Evolutionary conservation across 148 eudicot species (phyloP).

Genomic region (Rhododendron henanense): DNA sequence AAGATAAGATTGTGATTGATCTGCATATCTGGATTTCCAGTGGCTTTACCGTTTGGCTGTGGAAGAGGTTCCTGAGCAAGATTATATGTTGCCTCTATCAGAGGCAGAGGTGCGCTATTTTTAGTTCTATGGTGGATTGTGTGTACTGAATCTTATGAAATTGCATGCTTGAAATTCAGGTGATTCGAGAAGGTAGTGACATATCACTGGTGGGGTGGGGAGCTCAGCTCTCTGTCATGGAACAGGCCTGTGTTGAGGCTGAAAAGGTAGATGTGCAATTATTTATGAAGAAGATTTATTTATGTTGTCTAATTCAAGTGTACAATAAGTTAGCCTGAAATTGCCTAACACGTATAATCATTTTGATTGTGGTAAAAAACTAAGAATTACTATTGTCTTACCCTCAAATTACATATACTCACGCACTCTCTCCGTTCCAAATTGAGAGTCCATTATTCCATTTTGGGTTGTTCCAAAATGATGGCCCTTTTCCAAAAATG

Average conservation of each 20-base stretch:
- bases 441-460: too few relatives aligned
- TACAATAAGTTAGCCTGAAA: background rate
- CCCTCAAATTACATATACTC: too few relatives aligned
- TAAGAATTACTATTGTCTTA: too few relatives aligned
- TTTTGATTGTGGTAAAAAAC: background rate
- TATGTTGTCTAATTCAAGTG: background rate
- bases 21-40: slow-evolving; percentile 40
- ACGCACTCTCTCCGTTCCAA: too few relatives aligned
- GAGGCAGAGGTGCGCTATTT: slow-evolving; percentile 69
- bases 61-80: slow-evolving; percentile 88
- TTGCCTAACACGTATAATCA: background rate
- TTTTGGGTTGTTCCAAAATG: too few relatives aligned
- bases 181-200: slow-evolving; percentile 85
- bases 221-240: slow-evolving; percentile 85
- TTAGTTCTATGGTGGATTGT: background rate
- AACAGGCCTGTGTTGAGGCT: slow-evolving; percentile 89
- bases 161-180: slow-evolving; percentile 31
- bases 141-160: slow-evolving; percentile 7
- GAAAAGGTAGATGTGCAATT: slow-evolving; percentile 52
- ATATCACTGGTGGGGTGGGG: slow-evolving; percentile 99
- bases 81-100: slow-evolving; percentile 90
- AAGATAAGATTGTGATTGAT: background rate
- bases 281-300: background rate
- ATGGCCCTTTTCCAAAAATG: too few relatives aligned
- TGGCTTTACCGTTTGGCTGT: slow-evolving; percentile 92